A percentile compares a stretch with the other conserved stretches of the same genome.
These are phyloP conservation scores for Tetrahymena malaccensis DNA, from an alignment of 73 alveolate genomes.

Conservation along the genomic window DNA sequence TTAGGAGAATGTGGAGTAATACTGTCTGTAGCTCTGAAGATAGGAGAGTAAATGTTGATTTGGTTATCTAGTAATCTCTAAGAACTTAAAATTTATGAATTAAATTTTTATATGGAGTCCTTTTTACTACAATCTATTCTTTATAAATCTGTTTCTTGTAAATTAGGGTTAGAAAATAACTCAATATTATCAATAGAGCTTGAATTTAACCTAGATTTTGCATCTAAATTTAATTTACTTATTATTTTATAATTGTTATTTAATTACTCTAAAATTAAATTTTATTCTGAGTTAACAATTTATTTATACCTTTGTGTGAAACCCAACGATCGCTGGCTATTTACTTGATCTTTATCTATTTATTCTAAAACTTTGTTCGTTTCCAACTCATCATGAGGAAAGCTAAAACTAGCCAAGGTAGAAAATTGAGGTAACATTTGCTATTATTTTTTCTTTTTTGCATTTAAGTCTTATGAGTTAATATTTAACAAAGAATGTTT, in stretches of 20 bases:
- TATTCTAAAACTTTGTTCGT: neutral
- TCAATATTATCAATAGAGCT: neutral
- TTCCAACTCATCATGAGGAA: neutral
- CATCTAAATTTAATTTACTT: neutral
- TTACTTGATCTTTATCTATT: neutral
- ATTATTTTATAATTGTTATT: neutral
- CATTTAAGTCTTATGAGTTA: neutral
- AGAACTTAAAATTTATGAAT: neutral
- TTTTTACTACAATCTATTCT: neutral
- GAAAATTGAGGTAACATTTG: neutral
- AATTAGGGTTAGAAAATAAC: neutral
- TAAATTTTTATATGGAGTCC: neutral
- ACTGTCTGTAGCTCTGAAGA: neutral
- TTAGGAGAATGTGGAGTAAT: neutral
- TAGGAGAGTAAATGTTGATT: neutral
- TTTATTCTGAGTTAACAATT: neutral
- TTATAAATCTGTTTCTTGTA: neutral
- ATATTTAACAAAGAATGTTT: neutral
- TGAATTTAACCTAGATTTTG: neutral
- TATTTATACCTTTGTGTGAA: neutral
- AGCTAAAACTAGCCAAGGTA: neutral
- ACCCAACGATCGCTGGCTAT: neutral
- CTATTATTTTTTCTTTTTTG: neutral
- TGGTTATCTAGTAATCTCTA: neutral
- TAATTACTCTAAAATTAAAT: neutral